Evolutionary conservation across 2,329 filamentous ascomycete species (phyloP), one percentile per base, ranked within the genome.

Genomic region (Cladobotryum protrusum): DNA sequence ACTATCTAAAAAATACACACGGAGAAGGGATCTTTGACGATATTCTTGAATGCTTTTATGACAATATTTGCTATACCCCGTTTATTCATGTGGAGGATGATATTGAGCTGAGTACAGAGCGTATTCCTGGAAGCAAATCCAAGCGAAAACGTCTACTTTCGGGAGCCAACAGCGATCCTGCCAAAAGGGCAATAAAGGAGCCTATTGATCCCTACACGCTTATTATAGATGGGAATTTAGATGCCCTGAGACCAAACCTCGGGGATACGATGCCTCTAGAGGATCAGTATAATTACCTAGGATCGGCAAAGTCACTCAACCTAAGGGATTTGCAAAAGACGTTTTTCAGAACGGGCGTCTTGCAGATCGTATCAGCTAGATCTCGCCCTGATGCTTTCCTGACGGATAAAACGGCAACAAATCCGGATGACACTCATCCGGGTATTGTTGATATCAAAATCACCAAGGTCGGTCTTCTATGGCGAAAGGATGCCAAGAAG

Each of bases 21-120:
- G 90, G 88, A 3, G 91, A 97, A 64, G 89, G 89, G 13, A 87
- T 97, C n/a, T 88, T 87, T 47, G 88, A 95, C 57, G 92, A 97
- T 57, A 87, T 97, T 39, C 75, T 97, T 13, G 90, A 90, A 61
- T 96, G 92, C 64, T 95, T 99, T 64, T 99, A 97, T 70, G 93
- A 99, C 72, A 99, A 99, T 64, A 95, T 99, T 58, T 88, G 87
- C 51, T 99, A 99, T 65, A 99, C 93, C 2, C 93, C 93, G 2
- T 99, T 99, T 64, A 96, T 99, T 58, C 90, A 96, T 62, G 90
- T 96, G 42, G 93, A 99, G 67, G 91, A 96, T 63, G 90, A 96
- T 59, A 70, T 91, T 24, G 87, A 92, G 64, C 76, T 89, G 53
- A 89, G 86, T 59, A 84, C 83, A 50, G 86, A 90, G 51, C 83